Percentiles rank a stretch among this genome's conserved stretches.
phyloP scores from a whole-genome alignment of 257 asterid genomes.

The Asclepias syriaca region DNA sequence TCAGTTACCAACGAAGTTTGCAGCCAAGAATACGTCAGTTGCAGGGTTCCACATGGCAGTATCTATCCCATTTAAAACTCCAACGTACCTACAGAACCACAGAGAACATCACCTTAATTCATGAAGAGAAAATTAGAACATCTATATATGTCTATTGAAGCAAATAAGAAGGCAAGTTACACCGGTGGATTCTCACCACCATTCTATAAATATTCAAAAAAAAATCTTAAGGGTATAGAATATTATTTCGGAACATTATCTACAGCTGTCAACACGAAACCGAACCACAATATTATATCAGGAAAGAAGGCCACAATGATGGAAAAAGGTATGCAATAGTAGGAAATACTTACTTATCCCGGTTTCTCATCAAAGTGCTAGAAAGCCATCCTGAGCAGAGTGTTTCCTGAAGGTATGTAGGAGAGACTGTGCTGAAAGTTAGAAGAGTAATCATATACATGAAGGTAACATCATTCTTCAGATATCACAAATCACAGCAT shows the following conservation, averaged over 20 bases:
- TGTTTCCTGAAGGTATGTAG: slow-evolving; percentile 84
- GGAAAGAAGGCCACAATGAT: not conserved
- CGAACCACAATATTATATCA: not conserved
- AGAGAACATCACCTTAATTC: not conserved
- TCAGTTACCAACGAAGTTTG: slow-evolving; percentile 66
- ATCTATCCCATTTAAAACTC: slow-evolving; percentile 80
- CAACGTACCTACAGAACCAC: slow-evolving; percentile 54
- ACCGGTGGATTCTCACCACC: not conserved
- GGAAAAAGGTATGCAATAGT: not conserved
- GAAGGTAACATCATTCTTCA: not conserved
- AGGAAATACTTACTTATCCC: slow-evolving; percentile 53
- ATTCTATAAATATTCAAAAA: not conserved
- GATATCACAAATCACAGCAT: not conserved
- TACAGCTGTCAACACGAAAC: not conserved
- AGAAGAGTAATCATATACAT: slow-evolving; percentile 20
- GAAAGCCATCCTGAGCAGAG: slow-evolving; percentile 94
- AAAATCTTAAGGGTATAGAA: not conserved
- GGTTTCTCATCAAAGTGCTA: slow-evolving; percentile 60
- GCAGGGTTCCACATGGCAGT: slow-evolving; percentile 85
- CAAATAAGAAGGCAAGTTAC: not conserved
- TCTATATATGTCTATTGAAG: not conserved
- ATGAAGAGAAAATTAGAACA: not conserved
- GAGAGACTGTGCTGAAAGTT: slow-evolving; percentile 80
- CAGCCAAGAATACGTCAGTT: slow-evolving; percentile 68
- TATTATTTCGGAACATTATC: not conserved